Percentiles rank a stretch among this genome's conserved stretches.
Conservation (phyloP, 164 flowering plant species). For the Stephania yunnanensis region DNA sequence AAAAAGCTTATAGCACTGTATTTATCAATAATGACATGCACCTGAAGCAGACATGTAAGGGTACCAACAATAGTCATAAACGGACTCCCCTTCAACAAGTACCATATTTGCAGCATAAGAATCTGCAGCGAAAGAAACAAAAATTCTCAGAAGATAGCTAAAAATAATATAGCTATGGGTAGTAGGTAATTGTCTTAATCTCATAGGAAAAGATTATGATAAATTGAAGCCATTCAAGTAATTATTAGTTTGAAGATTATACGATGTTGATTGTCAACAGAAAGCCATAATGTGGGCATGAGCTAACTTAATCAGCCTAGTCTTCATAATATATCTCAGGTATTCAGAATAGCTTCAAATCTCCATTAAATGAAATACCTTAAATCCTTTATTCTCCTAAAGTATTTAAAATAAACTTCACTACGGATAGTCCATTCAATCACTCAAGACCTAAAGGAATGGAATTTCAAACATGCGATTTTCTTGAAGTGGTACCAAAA, state of each 20-base stretch:
- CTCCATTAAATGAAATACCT: too few species aligned
- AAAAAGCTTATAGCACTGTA: neutral
- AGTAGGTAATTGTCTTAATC: neutral
- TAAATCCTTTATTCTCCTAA: too few species aligned
- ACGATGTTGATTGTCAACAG: neutral
- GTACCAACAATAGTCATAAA: constrained; percentile 96
- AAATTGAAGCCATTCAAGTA: neutral
- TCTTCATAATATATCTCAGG: too few species aligned
- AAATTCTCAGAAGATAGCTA: neutral
- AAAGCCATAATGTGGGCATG: neutral
- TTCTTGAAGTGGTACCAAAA: too few species aligned
- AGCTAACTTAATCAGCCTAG: neutral
- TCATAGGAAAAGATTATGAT: neutral
- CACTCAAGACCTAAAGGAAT: too few species aligned
- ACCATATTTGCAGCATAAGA: constrained; percentile 60
- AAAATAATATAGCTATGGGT: neutral
- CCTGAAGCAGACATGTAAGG: constrained; percentile 93
- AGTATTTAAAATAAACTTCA: too few species aligned
- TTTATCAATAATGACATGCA: constrained; percentile 17
- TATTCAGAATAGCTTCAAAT: too few species aligned
- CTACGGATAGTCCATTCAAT: too few species aligned
- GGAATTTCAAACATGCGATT: too few species aligned
- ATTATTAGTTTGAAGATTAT: neutral
- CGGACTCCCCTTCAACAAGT: constrained; percentile 78
- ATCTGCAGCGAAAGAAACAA: constrained; percentile 45